These are phyloP conservation scores for Thyridium curvatum DNA, from an alignment of 2,329 filamentous ascomycete species.

Conservation along the genomic window DNA sequence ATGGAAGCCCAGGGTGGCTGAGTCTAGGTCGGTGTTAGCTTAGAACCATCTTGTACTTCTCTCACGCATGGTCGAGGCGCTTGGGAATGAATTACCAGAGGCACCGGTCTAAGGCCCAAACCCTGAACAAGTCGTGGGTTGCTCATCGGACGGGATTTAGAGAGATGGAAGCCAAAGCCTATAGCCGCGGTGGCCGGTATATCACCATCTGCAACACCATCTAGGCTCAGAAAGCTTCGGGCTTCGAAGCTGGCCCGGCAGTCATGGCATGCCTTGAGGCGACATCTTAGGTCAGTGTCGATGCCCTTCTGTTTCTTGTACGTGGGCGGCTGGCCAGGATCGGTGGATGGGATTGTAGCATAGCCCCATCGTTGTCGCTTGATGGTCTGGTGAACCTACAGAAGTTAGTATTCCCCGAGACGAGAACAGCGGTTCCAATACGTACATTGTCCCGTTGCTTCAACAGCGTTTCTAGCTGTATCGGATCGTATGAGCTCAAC, in stretches of 20 bases:
- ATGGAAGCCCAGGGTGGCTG: too few species aligned
- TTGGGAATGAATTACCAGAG: too few species aligned
- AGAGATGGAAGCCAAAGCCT: slow-evolving; percentile 45
- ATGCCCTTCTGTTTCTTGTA: too few species aligned
- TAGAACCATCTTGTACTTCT: too few species aligned
- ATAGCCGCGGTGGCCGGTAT: slow-evolving; percentile 40
- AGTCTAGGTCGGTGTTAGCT: too few species aligned
- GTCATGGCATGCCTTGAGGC: slow-evolving; percentile 40
- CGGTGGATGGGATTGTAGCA: slow-evolving; percentile 3
- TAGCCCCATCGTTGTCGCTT: too few species aligned
- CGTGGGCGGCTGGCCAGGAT: too few species aligned
- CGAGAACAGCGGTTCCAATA: not conserved
- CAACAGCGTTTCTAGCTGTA: slow-evolving; percentile 41
- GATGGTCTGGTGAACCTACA: slow-evolving; percentile 3
- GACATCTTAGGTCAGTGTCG: too few species aligned
- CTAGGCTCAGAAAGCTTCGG: slow-evolving; percentile 42
- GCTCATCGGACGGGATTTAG: slow-evolving; percentile 34
- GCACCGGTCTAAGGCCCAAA: slow-evolving; percentile 30
- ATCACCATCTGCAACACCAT: slow-evolving; percentile 42
- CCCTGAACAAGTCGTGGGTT: slow-evolving; percentile 29
- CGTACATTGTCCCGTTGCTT: slow-evolving; percentile 43
- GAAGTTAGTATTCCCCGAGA: slow-evolving; percentile 3
- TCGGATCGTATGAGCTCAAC: slow-evolving; percentile 35
- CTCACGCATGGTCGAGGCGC: too few species aligned
- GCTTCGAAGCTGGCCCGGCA: slow-evolving; percentile 39